Percentiles rank a stretch among this genome's conserved stretches.
Evolutionary conservation across 2,329 filamentous ascomycete genomes (phyloP).

Genomic region (Salinomyces thailandicus): DNA sequence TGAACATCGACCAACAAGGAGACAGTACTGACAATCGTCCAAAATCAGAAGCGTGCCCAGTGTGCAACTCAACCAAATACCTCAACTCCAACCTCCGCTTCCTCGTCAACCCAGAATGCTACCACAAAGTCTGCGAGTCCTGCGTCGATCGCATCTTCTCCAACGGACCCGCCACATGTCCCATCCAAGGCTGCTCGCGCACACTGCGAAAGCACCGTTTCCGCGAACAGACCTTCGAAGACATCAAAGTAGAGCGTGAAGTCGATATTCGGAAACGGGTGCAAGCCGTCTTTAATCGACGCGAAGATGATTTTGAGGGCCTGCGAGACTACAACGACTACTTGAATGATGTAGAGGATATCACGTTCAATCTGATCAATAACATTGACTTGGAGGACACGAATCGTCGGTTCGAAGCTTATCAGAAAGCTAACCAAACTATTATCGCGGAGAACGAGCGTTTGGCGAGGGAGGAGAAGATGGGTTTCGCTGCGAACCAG

Average conservation of each 20-base stretch:
- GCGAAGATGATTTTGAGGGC: constrained; percentile 82
- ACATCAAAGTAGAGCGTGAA: constrained; percentile 80
- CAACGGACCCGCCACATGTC: constrained; percentile 82
- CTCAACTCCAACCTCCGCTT: constrained; percentile 91
- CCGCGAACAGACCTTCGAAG: constrained; percentile 78
- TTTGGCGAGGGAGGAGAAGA: constrained; percentile 38
- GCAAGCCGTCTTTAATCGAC: constrained; percentile 67
- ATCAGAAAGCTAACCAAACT: constrained; percentile 60
- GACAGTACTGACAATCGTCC: constrained; percentile 8
- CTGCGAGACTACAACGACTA: constrained; percentile 85
- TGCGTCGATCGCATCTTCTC: constrained; percentile 94
- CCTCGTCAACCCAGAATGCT: constrained; percentile 95
- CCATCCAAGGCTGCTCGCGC: constrained; percentile 76
- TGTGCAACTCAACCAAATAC: constrained; percentile 95
- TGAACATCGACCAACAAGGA: constrained; percentile 9
- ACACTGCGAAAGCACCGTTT: constrained; percentile 80
- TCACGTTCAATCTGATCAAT: constrained; percentile 79
- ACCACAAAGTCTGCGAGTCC: constrained; percentile 96
- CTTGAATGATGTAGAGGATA: constrained; percentile 79
- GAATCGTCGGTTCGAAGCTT: constrained; percentile 51
- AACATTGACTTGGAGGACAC: constrained; percentile 57
- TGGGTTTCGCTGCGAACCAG: constrained; percentile 36
- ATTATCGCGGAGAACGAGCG: constrained; percentile 43
- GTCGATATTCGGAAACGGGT: constrained; percentile 82
- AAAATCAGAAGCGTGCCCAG: constrained; percentile 73